These are phyloP conservation scores for Cyberlindnera xylosilytica DNA, from an alignment of 805 yeast species.

Conservation along the genomic window DNA sequence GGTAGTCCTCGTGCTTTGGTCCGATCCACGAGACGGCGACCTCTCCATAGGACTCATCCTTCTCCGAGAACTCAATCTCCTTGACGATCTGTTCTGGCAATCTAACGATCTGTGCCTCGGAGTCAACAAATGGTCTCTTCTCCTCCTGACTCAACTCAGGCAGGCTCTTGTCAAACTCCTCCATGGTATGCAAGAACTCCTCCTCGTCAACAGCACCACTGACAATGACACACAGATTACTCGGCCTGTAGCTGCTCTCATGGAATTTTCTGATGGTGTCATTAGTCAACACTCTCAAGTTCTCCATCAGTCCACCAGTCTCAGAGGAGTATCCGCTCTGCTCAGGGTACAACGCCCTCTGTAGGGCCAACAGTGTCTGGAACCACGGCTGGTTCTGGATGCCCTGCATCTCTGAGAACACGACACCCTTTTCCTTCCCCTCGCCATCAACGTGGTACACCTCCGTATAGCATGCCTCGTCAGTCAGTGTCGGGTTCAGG, in stretches of 20 bases:
- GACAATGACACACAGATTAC: constrained; percentile 76
- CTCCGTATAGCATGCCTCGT: constrained; percentile 88
- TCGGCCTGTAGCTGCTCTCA: constrained; percentile 67
- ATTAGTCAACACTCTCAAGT: constrained; percentile 68
- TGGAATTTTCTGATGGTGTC: constrained; percentile 79
- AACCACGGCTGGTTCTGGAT: constrained; percentile 78
- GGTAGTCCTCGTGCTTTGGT: constrained; percentile 51
- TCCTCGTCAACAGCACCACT: constrained; percentile 81
- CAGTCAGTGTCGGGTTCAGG: constrained; percentile 79
- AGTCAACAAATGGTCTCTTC: constrained; percentile 79
- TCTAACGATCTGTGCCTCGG: constrained; percentile 40
- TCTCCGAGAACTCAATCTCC: constrained; percentile 78
- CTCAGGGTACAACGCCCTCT: constrained; percentile 49
- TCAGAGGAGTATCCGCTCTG: constrained; percentile 86
- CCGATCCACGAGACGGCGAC: constrained; percentile 78
- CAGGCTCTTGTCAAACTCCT: constrained; percentile 56
- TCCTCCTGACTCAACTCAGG: constrained; percentile 28
- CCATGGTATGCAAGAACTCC: constrained; percentile 62
- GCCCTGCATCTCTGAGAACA: constrained; percentile 95
- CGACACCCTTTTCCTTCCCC: constrained; percentile 93
- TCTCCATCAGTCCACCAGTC: constrained; percentile 86
- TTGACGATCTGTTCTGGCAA: constrained; percentile 36
- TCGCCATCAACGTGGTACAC: constrained; percentile 92
- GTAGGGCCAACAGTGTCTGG: constrained; percentile 54
- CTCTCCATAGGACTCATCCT: constrained; percentile 83